Evolutionary conservation across 2,329 filamentous ascomycete genomes (phyloP), one percentile per base, ranked within the genome.

Genomic region (Coniosporium tulheliwenetii): DNA sequence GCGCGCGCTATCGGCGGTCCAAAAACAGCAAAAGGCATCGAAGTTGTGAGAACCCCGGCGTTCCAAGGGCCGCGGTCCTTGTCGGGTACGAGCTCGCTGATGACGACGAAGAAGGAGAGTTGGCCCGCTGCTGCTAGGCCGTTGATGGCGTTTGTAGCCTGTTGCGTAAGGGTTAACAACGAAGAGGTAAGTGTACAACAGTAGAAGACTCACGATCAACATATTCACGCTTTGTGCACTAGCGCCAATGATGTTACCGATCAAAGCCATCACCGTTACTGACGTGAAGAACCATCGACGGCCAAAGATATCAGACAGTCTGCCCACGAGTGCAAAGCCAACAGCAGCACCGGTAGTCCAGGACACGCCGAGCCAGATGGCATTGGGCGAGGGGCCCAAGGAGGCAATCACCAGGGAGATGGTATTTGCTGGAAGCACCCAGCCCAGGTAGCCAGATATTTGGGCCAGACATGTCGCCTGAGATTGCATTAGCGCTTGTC

Each of bases 301-400:
- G n/a, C 59, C 59, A 38, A 62, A 61, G 29, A 62, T 60, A 39
- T 62, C 59, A 5, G 54, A 58, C 2, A 62, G 44, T 10, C 54
- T 53, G 16, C 59, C 59, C 19, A 62, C 56, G 29, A 62, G 50
- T 1, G 57, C 50, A 43, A 61, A 60, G 30, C 56, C 55, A 32
- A 60, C 54, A 4, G 58, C 19, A 26, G 19, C 19, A 26, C 56
- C 19, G 60, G 52, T 13, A 55, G 49, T 1, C 19, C 19, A 26
- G 19, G 19, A 26, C 19, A 26, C 19, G 19, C 19, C 19, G 19
- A 61, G 53, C 56, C 56, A 62, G 30, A 58, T 59, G 43, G 59
- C 55, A 45, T 61, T 54, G 5, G 58, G 55, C 1, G 51, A 54
- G 1, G 58, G 58, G 2, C 59, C 58, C 19, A 26, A 26, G 19